Evolutionary conservation across 345 rosid genomes (phyloP).

Genomic region (Ricinus communis): DNA sequence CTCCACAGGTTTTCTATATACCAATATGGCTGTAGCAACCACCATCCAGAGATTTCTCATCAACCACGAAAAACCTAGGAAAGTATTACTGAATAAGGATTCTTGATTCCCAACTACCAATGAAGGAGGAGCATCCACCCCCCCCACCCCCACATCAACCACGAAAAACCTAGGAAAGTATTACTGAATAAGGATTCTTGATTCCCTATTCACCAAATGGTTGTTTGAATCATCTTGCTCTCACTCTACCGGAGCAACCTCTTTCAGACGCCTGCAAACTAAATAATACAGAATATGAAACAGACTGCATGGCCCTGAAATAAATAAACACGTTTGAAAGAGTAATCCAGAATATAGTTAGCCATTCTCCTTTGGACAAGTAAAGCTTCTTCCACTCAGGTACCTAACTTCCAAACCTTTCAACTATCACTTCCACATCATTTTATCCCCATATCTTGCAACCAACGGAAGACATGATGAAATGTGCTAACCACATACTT

Average conservation of each 20-base stretch:
- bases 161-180: neutral
- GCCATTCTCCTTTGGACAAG: too few species aligned
- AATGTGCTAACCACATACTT: too few species aligned
- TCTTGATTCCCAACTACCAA: neutral
- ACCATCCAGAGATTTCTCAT: neutral
- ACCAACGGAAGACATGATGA: too few species aligned
- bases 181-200: neutral
- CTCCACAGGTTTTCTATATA: neutral
- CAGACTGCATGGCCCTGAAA: too few species aligned
- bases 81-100: neutral
- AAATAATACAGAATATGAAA: too few species aligned
- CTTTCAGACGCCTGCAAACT: neutral
- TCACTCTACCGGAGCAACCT: neutral
- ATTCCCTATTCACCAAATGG: neutral
- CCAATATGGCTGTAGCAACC: neutral
- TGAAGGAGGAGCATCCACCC: neutral
- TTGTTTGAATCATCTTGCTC: neutral
- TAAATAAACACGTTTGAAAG: too few species aligned
- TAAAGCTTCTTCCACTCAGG: too few species aligned
- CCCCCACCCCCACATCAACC: too few species aligned
- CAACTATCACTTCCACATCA: too few species aligned
- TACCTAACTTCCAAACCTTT: too few species aligned
- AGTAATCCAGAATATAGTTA: too few species aligned
- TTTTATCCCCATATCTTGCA: too few species aligned
- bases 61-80: neutral